phyloP scores from a whole-genome alignment of 2,329 filamentous ascomycete species.

The Clonostachys rhizophaga region DNA sequence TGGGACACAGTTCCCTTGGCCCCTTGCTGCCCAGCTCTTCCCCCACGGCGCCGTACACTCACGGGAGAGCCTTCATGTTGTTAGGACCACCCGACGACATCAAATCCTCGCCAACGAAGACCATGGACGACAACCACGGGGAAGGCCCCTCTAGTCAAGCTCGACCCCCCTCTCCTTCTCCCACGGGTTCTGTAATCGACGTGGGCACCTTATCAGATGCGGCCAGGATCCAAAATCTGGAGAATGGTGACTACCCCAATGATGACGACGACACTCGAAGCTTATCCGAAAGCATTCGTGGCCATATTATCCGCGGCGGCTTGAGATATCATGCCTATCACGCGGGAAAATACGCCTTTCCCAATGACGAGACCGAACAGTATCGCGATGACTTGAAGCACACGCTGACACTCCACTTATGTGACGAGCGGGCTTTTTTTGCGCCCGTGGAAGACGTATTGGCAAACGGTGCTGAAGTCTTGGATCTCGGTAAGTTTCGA shows the following conservation, averaged over 20 bases:
- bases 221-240: slow-evolving; percentile 20
- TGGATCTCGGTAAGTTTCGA: slow-evolving; percentile 36
- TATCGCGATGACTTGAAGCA: slow-evolving; percentile 35
- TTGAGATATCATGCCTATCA: slow-evolving; percentile 34
- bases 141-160: no score
- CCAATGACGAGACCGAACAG: slow-evolving; percentile 36
- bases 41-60: no score
- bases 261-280: slow-evolving; percentile 27
- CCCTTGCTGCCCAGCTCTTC: no score
- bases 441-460: slow-evolving; percentile 34
- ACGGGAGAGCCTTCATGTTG: no score
- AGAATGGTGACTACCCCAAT: slow-evolving; percentile 20
- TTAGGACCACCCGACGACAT: no score
- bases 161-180: slow-evolving; percentile 16
- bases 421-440: slow-evolving; percentile 33
- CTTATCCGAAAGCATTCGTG: slow-evolving; percentile 34
- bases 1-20: no score
- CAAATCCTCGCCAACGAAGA: no score
- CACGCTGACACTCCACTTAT: slow-evolving; percentile 28
- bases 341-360: slow-evolving; percentile 34
- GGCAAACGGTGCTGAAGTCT: slow-evolving; percentile 30
- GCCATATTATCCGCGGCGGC: slow-evolving; percentile 34
- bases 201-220: slow-evolving; percentile 21
- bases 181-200: slow-evolving; percentile 17
- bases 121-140: no score